Evolutionary conservation across 345 rosid species (phyloP).

Genomic region (Hirschfeldia incana): DNA sequence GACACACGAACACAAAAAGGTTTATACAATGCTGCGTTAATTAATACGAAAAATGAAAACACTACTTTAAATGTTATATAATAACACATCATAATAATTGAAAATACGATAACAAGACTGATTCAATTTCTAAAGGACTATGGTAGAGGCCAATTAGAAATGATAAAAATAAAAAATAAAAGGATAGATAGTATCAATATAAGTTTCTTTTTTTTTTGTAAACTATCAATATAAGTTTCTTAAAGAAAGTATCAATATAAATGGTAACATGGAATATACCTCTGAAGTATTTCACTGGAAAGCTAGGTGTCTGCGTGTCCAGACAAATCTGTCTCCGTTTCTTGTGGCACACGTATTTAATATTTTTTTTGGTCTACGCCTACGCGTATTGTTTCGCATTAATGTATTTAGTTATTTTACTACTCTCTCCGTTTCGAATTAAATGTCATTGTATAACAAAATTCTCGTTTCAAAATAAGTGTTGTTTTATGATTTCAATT

Average conservation of each 20-base stretch:
- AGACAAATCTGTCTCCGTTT: constrained; percentile 32
- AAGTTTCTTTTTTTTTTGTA: neutral
- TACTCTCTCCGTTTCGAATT: no score
- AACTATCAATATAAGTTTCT: no score
- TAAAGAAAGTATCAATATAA: no score
- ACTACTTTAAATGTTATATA: neutral
- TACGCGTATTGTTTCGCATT: constrained; percentile 26
- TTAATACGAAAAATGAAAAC: neutral
- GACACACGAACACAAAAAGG: neutral
- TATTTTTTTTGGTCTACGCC: neutral
- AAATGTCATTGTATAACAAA: no score
- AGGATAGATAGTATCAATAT: neutral
- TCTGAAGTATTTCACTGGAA: constrained; percentile 37
- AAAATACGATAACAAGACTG: neutral
- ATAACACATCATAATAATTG: neutral
- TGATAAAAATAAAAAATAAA: neutral
- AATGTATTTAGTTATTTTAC: neutral
- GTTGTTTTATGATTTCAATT: no score
- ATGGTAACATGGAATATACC: constrained; percentile 14
- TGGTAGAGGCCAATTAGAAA: neutral
- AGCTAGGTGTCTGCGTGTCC: constrained; percentile 21
- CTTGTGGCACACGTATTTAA: constrained; percentile 9
- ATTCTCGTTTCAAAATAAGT: no score
- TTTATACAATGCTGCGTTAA: neutral
- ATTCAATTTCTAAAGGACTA: neutral